phyloP scores from a whole-genome alignment of 2,329 filamentous ascomycete species.

The Bipolaris zeicola region DNA sequence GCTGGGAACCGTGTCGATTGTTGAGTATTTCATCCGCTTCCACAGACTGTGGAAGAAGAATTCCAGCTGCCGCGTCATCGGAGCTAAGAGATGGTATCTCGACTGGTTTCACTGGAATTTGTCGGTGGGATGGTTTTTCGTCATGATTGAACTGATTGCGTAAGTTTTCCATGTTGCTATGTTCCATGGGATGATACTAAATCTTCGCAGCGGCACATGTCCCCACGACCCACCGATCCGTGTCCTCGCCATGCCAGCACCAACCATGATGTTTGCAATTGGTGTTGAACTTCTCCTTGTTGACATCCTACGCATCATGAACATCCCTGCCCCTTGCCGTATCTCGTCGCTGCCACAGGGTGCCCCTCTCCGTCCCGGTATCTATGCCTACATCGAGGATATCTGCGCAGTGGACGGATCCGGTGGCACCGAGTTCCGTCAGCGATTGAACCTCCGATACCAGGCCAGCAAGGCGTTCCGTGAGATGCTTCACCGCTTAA shows the following conservation, averaged over 20 bases:
- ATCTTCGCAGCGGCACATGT: conserved; percentile 49
- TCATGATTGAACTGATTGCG: conserved; percentile 63
- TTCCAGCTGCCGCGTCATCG: conserved; percentile 60
- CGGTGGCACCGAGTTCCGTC: conserved; percentile 59
- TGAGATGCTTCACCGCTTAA: conserved; percentile 58
- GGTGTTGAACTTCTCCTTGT: conserved; percentile 58
- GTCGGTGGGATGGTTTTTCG: conserved; percentile 59
- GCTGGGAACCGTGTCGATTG: conserved; percentile 59
- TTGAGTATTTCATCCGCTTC: conserved; percentile 60
- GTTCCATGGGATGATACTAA: conserved; percentile 10
- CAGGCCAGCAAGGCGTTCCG: conserved; percentile 60
- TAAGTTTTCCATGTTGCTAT: conserved; percentile 29
- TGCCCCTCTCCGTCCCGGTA: conserved; percentile 58
- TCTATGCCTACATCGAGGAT: conserved; percentile 62
- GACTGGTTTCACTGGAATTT: conserved; percentile 66
- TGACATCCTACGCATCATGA: conserved; percentile 54
- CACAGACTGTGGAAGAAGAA: conserved; percentile 57
- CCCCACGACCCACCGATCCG: conserved; percentile 57
- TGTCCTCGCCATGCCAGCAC: conserved; percentile 59
- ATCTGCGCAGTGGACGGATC: conserved; percentile 60
- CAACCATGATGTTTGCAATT: conserved; percentile 59
- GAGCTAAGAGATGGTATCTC: conserved; percentile 53
- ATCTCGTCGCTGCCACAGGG: conserved; percentile 60
- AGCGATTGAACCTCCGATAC: conserved; percentile 58
- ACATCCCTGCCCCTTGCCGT: conserved; percentile 55